phyloP scores from a whole-genome alignment of 129 eudicot genomes.

The Artemisia tridentata region DNA sequence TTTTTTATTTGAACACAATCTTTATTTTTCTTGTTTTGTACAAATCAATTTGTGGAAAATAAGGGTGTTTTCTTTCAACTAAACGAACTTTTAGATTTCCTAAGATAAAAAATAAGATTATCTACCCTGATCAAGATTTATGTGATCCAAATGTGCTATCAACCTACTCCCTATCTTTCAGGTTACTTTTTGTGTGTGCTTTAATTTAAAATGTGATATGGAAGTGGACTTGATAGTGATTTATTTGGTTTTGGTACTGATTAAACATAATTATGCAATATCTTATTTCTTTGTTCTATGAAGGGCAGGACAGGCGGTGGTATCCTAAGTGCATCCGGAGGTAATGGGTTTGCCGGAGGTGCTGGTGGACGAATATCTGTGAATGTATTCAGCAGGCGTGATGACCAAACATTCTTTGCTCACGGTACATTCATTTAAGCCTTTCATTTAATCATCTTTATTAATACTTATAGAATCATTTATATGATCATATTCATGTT shows the following conservation, averaged over 20 bases:
- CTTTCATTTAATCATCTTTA: slow-evolving; percentile 9
- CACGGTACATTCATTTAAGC: slow-evolving; percentile 53
- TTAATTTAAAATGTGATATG: slow-evolving; percentile 4
- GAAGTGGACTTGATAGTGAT: slow-evolving; percentile 2
- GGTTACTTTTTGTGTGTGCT: not conserved
- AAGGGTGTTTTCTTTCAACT: no score
- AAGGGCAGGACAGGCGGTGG: slow-evolving; percentile 87
- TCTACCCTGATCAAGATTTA: not conserved
- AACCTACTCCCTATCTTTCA: not conserved
- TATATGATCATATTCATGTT: no score
- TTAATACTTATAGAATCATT: not conserved
- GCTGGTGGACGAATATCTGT: slow-evolving; percentile 97
- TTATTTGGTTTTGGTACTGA: slow-evolving; percentile 11
- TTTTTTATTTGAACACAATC: no score
- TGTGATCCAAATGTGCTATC: slow-evolving; percentile 15
- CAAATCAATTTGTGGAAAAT: no score
- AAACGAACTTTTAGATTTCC: no score
- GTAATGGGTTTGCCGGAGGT: slow-evolving; percentile 57
- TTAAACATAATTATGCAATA: slow-evolving; percentile 15
- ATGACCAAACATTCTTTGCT: slow-evolving; percentile 50
- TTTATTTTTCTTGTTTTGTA: no score
- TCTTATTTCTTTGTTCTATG: slow-evolving; percentile 27
- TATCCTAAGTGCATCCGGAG: slow-evolving; percentile 80
- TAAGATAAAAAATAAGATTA: slow-evolving; percentile 14
- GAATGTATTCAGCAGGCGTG: slow-evolving; percentile 74